Evolutionary conservation across 1,284 basidiomycete species (phyloP).

Genomic region (Amylostereum areolatum): DNA sequence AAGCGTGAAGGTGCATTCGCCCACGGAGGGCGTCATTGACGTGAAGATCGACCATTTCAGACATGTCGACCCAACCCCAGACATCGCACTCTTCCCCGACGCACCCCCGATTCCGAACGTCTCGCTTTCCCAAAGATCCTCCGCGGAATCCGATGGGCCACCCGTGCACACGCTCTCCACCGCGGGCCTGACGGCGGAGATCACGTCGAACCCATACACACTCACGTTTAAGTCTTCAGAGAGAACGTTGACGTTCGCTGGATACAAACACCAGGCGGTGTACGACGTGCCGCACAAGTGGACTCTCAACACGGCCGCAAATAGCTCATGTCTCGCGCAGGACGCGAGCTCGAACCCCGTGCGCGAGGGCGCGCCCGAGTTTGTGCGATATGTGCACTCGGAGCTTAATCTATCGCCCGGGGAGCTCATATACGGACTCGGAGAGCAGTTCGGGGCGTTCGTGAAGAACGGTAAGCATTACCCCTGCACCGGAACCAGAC

Average conservation of each 20-base stretch:
- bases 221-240: conserved; percentile 52
- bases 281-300: conserved; percentile 62
- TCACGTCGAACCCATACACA: conserved; percentile 54
- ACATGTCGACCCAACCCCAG: conserved; percentile 34
- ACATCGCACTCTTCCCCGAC: conserved; percentile 63
- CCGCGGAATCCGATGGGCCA: conserved; percentile 23
- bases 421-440: conserved; percentile 68
- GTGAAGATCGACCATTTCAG: conserved; percentile 61
- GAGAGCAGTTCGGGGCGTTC: conserved; percentile 68
- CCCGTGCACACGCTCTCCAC: conserved; percentile 24
- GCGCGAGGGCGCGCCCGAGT: conserved; percentile 36
- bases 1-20: conserved; percentile 55
- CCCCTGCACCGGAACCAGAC: conserved; percentile 1
- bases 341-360: conserved; percentile 55
- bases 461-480: conserved; percentile 60
- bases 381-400: conserved; percentile 55
- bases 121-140: conserved; percentile 30
- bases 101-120: conserved; percentile 40
- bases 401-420: conserved; percentile 67
- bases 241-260: conserved; percentile 47
- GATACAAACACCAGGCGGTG: conserved; percentile 55
- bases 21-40: conserved; percentile 60
- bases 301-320: conserved; percentile 53
- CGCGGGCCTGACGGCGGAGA: conserved; percentile 43
- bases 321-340: conserved; percentile 52